Evolutionary conservation across 306 rosid species (phyloP).

Genomic region (Crotalaria pallida): DNA sequence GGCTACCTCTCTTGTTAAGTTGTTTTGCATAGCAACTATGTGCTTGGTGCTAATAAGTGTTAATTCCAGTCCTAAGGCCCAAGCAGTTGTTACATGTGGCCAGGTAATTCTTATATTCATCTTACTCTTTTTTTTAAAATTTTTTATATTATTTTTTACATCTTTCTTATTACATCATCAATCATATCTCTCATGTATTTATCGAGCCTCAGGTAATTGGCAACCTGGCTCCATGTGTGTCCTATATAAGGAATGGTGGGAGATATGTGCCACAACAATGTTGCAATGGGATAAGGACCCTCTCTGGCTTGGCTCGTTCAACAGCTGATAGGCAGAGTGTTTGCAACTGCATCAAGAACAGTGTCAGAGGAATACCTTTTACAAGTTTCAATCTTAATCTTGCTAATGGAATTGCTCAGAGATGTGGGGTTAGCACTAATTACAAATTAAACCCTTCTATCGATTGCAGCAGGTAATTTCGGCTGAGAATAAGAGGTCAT

Average conservation of each 20-base stretch:
- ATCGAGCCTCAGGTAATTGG: conserved; percentile 7
- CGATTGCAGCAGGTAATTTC: conserved; percentile 36
- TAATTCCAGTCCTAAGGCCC: conserved; percentile 8
- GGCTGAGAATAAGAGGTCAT: too few species aligned
- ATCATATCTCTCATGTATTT: too few species aligned
- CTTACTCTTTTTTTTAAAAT: too few species aligned
- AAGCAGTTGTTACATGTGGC: conserved; percentile 28
- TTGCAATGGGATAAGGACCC: conserved; percentile 32
- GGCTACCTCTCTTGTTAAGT: too few species aligned
- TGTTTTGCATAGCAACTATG: conserved; percentile 14
- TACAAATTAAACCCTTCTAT: conserved; percentile 57
- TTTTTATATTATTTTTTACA: too few species aligned
- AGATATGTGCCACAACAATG: background rate
- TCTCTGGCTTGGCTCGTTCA: conserved; percentile 28
- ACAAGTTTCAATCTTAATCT: background rate
- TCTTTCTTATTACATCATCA: too few species aligned
- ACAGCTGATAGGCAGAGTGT: conserved; percentile 34
- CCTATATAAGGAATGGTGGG: background rate
- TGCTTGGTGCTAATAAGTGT: conserved; percentile 11
- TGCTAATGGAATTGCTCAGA: conserved; percentile 42
- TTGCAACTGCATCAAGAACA: conserved; percentile 43
- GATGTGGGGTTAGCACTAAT: conserved; percentile 42
- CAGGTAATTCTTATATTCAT: too few species aligned
- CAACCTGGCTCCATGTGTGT: conserved; percentile 11
- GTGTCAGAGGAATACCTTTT: conserved; percentile 11